These are phyloP conservation scores for Arthrobotrys sphaeroides DNA, from an alignment of 2,329 filamentous ascomycete genomes.

Conservation along the genomic window DNA sequence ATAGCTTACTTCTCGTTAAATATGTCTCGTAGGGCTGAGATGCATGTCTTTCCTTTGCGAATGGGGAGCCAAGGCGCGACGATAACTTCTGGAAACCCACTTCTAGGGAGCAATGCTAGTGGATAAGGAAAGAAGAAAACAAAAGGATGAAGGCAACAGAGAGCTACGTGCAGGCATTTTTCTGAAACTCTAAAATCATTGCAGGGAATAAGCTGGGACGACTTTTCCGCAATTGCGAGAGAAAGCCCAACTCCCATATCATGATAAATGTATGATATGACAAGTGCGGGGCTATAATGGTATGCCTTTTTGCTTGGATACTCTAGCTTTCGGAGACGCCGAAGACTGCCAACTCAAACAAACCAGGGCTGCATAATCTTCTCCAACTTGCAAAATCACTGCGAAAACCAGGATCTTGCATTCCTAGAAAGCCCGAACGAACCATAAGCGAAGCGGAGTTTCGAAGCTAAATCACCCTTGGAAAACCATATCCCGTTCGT, in stretches of 20 bases:
- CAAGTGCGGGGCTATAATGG: not conserved
- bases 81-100: no score
- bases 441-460: constrained; percentile 22
- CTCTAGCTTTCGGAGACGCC: constrained; percentile 20
- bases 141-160: not conserved
- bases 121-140: no score
- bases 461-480: constrained; percentile 1
- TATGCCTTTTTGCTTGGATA: not conserved
- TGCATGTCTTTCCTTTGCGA: constrained; percentile 5
- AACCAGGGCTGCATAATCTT: not conserved
- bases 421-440: not conserved
- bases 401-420: constrained; percentile 1
- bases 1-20: constrained; percentile 13
- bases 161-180: not conserved
- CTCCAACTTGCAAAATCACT: not conserved
- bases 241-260: not conserved
- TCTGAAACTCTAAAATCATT: not conserved
- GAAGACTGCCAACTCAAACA: constrained; percentile 13
- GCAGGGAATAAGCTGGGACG: not conserved
- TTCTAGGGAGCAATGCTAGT: no score
- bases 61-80: not conserved
- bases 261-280: not conserved
- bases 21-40: constrained; percentile 52
- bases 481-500: constrained; percentile 45
- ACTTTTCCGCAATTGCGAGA: not conserved